These are phyloP conservation scores for Podila horticola DNA, from an alignment of 192 early-diverging fungal genomes.

Conservation along the genomic window DNA sequence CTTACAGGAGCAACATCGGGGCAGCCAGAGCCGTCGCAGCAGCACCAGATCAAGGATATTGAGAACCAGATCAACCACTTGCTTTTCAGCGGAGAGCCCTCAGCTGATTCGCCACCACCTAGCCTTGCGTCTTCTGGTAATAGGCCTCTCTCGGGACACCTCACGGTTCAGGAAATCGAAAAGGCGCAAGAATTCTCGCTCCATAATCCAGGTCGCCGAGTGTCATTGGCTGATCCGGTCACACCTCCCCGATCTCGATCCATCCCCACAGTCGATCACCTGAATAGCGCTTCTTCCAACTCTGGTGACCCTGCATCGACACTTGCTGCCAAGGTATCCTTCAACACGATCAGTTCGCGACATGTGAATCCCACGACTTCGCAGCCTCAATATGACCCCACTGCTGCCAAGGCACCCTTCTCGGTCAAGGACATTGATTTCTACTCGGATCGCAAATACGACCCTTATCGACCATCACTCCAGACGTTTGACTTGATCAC, in stretches of 20 bases:
- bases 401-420: slow-evolving; percentile 15
- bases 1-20: too few species aligned
- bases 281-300: not conserved
- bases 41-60: slow-evolving; percentile 29
- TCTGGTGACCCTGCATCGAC: not conserved
- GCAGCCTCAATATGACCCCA: not conserved
- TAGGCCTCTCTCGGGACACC: not conserved
- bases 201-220: slow-evolving; percentile 10
- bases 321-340: not conserved
- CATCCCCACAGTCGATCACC: not conserved
- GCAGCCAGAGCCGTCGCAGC: not conserved
- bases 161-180: slow-evolving; percentile 45
- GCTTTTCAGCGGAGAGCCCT: slow-evolving; percentile 18
- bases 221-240: slow-evolving; percentile 26
- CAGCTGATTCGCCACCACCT: not conserved
- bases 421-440: slow-evolving; percentile 48
- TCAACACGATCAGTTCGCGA: slow-evolving; percentile 7
- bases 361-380: slow-evolving; percentile 7
- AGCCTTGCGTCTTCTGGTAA: not conserved
- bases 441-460: slow-evolving; percentile 44
- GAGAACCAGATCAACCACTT: slow-evolving; percentile 41
- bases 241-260: slow-evolving; percentile 12
- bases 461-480: slow-evolving; percentile 36
- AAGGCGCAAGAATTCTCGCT: slow-evolving; percentile 25
- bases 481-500: slow-evolving; percentile 29